These are phyloP conservation scores for Globisporangium yorkense DNA, from an alignment of 352 stramenopile genomes.

Conservation along the genomic window DNA sequence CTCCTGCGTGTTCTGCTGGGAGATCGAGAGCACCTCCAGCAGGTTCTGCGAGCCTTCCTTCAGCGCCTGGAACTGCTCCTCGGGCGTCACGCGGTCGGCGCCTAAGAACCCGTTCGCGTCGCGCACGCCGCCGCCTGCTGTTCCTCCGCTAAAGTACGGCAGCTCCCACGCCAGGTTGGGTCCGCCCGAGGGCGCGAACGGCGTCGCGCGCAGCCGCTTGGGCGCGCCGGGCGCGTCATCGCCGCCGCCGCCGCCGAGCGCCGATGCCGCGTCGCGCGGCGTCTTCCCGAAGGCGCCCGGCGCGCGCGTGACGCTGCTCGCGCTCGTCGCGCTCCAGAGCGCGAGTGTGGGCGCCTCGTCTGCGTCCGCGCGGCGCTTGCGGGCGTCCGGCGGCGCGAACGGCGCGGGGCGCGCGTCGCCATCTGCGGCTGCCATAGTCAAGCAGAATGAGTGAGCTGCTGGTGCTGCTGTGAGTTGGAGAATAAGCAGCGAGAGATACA, in stretches of 20 bases:
- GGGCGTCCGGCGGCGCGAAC: not conserved
- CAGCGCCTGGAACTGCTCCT: constrained; percentile 30
- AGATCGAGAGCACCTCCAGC: constrained; percentile 64
- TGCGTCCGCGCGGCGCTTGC: not conserved
- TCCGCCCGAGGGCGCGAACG: not conserved
- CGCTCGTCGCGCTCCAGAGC: not conserved
- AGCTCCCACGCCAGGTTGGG: not conserved
- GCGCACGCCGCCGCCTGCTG: not conserved
- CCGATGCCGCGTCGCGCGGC: not conserved
- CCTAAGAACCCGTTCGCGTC: constrained; percentile 4
- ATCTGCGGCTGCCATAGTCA: not conserved
- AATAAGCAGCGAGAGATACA: no score
- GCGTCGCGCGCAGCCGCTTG: not conserved
- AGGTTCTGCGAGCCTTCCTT: constrained; percentile 53
- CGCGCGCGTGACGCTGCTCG: not conserved
- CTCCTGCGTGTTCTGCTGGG: constrained; percentile 70
- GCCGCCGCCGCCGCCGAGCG: not conserved
- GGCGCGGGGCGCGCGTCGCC: not conserved
- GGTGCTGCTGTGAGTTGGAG: no score
- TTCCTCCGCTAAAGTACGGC: not conserved
- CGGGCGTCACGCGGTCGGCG: constrained; percentile 14
- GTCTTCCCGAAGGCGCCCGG: not conserved
- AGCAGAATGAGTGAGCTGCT: no score
- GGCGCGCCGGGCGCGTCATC: not conserved
- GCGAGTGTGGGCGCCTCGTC: not conserved